A percentile compares a stretch with the other conserved stretches of the same genome.
Conservation (phyloP, 345 rosid species). For the Eutrema japonicum region DNA sequence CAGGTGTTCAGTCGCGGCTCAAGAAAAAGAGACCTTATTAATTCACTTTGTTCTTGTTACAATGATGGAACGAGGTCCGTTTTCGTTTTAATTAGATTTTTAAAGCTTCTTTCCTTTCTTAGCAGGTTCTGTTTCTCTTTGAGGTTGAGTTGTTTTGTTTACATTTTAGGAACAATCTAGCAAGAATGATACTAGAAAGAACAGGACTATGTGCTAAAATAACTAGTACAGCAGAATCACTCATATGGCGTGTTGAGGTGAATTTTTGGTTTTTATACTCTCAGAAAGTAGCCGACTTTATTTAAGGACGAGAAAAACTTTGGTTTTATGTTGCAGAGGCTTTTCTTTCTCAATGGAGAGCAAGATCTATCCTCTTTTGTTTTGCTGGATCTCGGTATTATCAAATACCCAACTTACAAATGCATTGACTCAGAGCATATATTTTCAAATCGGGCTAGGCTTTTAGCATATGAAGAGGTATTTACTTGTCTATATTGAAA, state of each 20-base stretch:
- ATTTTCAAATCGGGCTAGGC: constrained; percentile 52
- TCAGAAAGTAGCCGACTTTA: not conserved
- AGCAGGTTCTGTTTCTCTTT: not conserved
- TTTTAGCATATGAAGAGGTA: constrained; percentile 96
- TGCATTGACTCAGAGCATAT: constrained; percentile 67
- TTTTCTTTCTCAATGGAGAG: constrained; percentile 90
- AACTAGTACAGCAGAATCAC: constrained; percentile 64
- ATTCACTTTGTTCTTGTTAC: constrained; percentile 58
- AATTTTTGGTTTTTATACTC: constrained; percentile 7
- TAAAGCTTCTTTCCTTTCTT: not conserved
- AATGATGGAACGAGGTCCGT: constrained; percentile 60
- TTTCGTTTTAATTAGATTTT: constrained; percentile 9
- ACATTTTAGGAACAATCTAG: constrained; percentile 56
- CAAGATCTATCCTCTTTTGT: constrained; percentile 84
- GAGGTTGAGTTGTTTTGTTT: constrained; percentile 24
- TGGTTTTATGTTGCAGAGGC: constrained; percentile 63
- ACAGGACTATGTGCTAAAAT: constrained; percentile 61
- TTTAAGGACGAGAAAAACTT: constrained; percentile 4
- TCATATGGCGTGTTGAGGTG: constrained; percentile 93
- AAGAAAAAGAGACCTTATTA: constrained; percentile 72
- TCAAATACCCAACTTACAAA: constrained; percentile 76
- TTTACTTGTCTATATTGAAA: constrained; percentile 38
- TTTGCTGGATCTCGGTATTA: constrained; percentile 78
- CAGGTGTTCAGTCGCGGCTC: constrained; percentile 56
- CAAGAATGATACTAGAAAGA: constrained; percentile 56